Evolutionary conservation across 2,329 filamentous ascomycete species (phyloP), one percentile per base, ranked within the genome.

Genomic region (Claviceps arundinis): DNA sequence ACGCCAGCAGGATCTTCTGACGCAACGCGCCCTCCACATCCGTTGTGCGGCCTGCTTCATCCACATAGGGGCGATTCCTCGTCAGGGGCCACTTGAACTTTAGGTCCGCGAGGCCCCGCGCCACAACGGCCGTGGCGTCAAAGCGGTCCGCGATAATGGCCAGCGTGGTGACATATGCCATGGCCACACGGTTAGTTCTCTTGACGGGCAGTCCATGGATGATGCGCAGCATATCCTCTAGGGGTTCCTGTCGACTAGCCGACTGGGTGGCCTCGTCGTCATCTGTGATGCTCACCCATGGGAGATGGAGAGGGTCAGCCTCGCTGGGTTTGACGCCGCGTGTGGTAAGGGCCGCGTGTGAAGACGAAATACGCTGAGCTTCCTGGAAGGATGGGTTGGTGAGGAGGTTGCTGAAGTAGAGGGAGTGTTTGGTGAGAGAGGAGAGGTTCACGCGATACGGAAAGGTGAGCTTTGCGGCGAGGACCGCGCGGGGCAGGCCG

Each of bases 61-160:
- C 56, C 2, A 61, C 56, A 17, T 64, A 57, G 0, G 68, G 64
- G 38, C 65, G 71, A 4, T 66, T 66, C 41, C 57, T 69, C 7
- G 73, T 76, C 41, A 68, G 56, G 0, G 77, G 77, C 72, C 78
- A 82, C 60, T 75, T 78, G 61, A 77, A 75, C 59, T 72, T 78
- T 47, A 73, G 60, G 11, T 70, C 63, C 14, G 65, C 63, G 17
- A 84, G 64, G 56, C 80, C 78, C 47, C 69, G 70, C 8, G 76
- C 71, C 1, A 88, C 73, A 11, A 71, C 63, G 2, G 71, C 64
- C 2, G 80, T 67, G 54, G 82, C 84, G 66, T 85, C 82, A 65
- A 88, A 89, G 45, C 84, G 78, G 64, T 89, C 86, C 9, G 85
- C 84, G 52, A 87, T 75, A 50, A 88, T 75, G 42, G 83, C 80